These are phyloP conservation scores for Phytophthora boehmeriae DNA, from an alignment of 352 stramenopile species.

Conservation along the genomic window DNA sequence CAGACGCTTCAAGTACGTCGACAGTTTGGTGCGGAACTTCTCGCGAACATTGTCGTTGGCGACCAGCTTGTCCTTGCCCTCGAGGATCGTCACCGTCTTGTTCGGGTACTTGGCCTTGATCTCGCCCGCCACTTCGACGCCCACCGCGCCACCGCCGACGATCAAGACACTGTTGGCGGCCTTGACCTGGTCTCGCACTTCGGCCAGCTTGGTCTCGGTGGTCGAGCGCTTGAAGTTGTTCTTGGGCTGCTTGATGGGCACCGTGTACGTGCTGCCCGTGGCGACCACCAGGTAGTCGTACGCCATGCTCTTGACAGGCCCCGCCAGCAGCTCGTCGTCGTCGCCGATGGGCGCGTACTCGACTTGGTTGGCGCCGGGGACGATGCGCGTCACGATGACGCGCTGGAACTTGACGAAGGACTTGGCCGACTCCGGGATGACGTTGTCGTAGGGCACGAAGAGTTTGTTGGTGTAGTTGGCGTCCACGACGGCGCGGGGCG, in stretches of 20 bases:
- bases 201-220: constrained; percentile 39
- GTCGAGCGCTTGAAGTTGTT: constrained; percentile 38
- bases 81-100: constrained; percentile 65
- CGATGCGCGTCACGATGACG: constrained; percentile 45
- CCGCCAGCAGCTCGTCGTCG: constrained; percentile 32
- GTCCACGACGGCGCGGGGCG: constrained; percentile 55
- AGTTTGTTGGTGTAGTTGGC: constrained; percentile 50
- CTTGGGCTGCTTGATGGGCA: constrained; percentile 56
- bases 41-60: constrained; percentile 38
- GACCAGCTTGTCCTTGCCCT: constrained; percentile 42
- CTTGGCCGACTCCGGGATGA: constrained; percentile 36
- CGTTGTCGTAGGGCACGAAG: constrained; percentile 61
- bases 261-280: constrained; percentile 62
- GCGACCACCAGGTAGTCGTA: constrained; percentile 73
- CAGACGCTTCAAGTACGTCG: constrained; percentile 36
- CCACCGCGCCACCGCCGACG: constrained; percentile 62
- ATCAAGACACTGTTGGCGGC: constrained; percentile 54
- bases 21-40: constrained; percentile 55
- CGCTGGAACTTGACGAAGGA: constrained; percentile 50
- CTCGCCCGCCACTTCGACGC: constrained; percentile 60
- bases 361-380: constrained; percentile 41
- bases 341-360: constrained; percentile 39
- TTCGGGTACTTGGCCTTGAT: constrained; percentile 58
- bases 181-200: constrained; percentile 50
- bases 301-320: constrained; percentile 33